Base-by-base conservation (phyloP, 495 filamentous ascomycete species). In the Hypoxylon subgilvum region DNA sequence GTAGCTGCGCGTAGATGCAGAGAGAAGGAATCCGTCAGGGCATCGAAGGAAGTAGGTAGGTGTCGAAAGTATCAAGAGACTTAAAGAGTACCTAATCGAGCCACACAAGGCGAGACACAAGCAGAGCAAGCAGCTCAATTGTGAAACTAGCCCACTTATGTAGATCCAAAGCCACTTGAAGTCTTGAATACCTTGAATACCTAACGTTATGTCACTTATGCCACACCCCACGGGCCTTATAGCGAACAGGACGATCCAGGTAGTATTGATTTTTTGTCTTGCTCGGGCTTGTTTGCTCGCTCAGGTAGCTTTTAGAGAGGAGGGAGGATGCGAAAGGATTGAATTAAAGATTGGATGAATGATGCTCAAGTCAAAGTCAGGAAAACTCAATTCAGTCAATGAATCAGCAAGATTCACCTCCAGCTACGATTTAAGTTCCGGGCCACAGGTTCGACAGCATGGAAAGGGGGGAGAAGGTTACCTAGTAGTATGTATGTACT, bases 101-200 rank as follows among this genome's bases (percentile, higher is more conserved):
- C 30, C 53, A 57, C 53, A 57, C 38, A 50, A 36, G 53, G 45
- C 53, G 44, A 58, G 47, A 58, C 46, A 58, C 32, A 31, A 44
- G 39, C 30, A 28, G 22, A 35, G 31, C 28, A 40, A 45, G 40
- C 27, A 21, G 41, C 30, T 40, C 13, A 51, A 43, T n/a, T 47
- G 56, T 59, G 48, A 59, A 59, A 59, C 56, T 31, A 59, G 48
- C 25, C 53, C 53, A 49, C 34, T 36, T 44, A 28, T 18, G 43
- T 23, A 45, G 18, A 32, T 23, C 17, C 21, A 35, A 41, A 46
- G n/a, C n/a, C n/a, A n/a, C n/a, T n/a, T n/a, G n/a, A n/a, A n/a
- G n/a, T n/a, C n/a, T n/a, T n/a, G n/a, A n/a, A n/a, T n/a, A n/a
- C n/a, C n/a, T n/a, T n/a, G n/a, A n/a, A n/a, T n/a, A n/a, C n/a